These are phyloP conservation scores for Ogataea trehaloabstinens DNA, from an alignment of 805 yeast species.

Conservation along the genomic window DNA sequence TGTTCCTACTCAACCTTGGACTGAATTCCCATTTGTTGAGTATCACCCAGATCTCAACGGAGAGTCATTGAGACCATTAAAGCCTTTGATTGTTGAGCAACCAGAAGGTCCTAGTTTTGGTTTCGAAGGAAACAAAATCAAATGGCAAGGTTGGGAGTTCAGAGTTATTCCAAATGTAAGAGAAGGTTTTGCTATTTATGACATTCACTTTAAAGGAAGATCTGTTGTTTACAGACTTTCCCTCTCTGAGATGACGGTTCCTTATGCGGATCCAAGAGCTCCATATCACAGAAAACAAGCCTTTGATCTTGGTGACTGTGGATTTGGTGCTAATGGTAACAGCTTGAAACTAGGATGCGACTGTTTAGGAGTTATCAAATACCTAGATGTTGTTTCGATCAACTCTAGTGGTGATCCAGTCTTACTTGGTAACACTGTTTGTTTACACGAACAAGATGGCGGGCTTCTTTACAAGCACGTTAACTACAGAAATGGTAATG, in stretches of 20 bases:
- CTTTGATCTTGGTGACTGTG: slow-evolving; percentile 82
- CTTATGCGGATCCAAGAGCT: slow-evolving; percentile 81
- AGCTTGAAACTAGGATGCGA: slow-evolving; percentile 72
- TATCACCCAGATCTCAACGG: slow-evolving; percentile 73
- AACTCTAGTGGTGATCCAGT: slow-evolving; percentile 60
- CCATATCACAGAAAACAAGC: slow-evolving; percentile 88
- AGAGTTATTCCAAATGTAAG: slow-evolving; percentile 67
- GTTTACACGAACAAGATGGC: slow-evolving; percentile 79
- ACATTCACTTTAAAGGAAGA: slow-evolving; percentile 73
- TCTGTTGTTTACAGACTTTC: slow-evolving; percentile 71
- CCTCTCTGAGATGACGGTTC: slow-evolving; percentile 83
- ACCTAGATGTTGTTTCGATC: slow-evolving; percentile 59
- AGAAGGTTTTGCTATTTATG: slow-evolving; percentile 78
- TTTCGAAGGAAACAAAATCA: slow-evolving; percentile 57
- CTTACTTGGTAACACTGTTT: slow-evolving; percentile 64
- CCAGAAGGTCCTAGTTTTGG: slow-evolving; percentile 80
- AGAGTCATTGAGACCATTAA: slow-evolving; percentile 54
- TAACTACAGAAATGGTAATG: slow-evolving; percentile 68
- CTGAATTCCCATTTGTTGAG: slow-evolving; percentile 59
- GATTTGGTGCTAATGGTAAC: slow-evolving; percentile 74
- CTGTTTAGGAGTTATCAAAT: slow-evolving; percentile 77
- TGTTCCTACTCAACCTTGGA: slow-evolving; percentile 60
- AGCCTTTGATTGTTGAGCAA: slow-evolving; percentile 68
- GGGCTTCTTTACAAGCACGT: slow-evolving; percentile 78
- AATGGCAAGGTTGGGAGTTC: slow-evolving; percentile 87